Base-by-base conservation (phyloP, 1,284 basidiomycete genomes). In the Sanghuangporus sanghuang region DNA sequence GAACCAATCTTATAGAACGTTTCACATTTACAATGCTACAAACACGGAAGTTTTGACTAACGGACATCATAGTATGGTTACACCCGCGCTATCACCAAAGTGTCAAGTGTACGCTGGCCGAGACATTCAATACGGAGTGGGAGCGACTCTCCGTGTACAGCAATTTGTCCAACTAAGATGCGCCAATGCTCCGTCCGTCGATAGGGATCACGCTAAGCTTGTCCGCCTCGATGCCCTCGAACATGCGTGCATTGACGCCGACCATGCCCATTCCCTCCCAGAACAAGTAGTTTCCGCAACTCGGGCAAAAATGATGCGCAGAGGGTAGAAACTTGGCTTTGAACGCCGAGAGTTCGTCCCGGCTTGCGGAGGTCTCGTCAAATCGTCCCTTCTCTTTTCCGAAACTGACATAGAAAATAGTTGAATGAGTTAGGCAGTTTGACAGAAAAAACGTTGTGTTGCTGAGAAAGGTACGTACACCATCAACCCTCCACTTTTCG, bases 201-300 rank as follows among this genome's bases (percentile, higher is more conserved):
- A 23, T 14, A 27, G 21, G 21, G 6, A 27, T 23, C n/a, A 23
- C 23, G n/a, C 7, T 38, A 2, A 57, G 18, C 12, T 42, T 57
- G 18, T 52, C 50, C 23, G 35, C 32, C 11, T 65, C 60, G 4
- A 65, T 49, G 7, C 64, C 64, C 9, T 65, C 64, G 27, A 62
- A 48, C 11, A 44, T 38, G 53, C 54, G 60, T 18, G 39, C 59
- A 35, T 57, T 57, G n/a, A 39, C 55, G 11, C 58, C 58, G 35
- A 49, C 44, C 16, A 48, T 50, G 23, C 48, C 48, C 46, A 60
- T 49, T 27, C 44, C 58, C 9, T n/a, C 27, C 58, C 58, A 60
- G 16, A 60, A 60, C 36, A 60, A 9, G 36, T 46, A 50, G 46
- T 46, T 32, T 14, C 58, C 48, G 38, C 58, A 60, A 16, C 21